Conservation (phyloP, 805 yeast genomes). For the Ogataea paradorogensis region DNA sequence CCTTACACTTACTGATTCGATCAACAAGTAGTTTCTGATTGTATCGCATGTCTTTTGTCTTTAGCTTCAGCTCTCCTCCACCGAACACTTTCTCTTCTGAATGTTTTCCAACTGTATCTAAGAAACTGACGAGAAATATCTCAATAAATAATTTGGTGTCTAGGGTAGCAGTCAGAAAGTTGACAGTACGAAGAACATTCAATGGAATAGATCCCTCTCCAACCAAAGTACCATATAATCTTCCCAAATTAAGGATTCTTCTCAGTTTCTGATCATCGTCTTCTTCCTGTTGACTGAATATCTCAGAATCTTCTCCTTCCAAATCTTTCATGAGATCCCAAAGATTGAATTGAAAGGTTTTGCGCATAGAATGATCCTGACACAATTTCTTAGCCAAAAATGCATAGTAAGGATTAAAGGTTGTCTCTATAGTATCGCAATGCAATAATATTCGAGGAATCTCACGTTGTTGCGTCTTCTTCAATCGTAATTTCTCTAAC, state of each 20-base stretch:
- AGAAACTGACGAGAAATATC: constrained; percentile 62
- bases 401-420: constrained; percentile 88
- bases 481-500: constrained; percentile 74
- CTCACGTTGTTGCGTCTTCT: constrained; percentile 78
- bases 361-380: constrained; percentile 67
- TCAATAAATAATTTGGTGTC: constrained; percentile 73
- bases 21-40: constrained; percentile 33
- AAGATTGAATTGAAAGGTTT: constrained; percentile 81
- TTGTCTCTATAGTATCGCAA: constrained; percentile 79
- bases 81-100: constrained; percentile 51
- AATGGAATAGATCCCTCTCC: constrained; percentile 72
- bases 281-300: constrained; percentile 35
- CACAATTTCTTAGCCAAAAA: constrained; percentile 75
- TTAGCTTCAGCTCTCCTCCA: constrained; percentile 36
- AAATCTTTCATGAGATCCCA: constrained; percentile 83
- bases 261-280: constrained; percentile 58
- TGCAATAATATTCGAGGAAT: constrained; percentile 83
- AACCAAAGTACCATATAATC: constrained; percentile 74
- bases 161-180: constrained; percentile 61
- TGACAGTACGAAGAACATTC: constrained; percentile 68
- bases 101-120: constrained; percentile 62
- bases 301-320: constrained; percentile 43
- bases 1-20: constrained; percentile 50
- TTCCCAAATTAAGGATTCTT: constrained; percentile 68
- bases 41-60: constrained; percentile 32